These are phyloP conservation scores for Agaricus blazei DNA, from an alignment of 768 basidiomycete genomes.

Conservation along the genomic window DNA sequence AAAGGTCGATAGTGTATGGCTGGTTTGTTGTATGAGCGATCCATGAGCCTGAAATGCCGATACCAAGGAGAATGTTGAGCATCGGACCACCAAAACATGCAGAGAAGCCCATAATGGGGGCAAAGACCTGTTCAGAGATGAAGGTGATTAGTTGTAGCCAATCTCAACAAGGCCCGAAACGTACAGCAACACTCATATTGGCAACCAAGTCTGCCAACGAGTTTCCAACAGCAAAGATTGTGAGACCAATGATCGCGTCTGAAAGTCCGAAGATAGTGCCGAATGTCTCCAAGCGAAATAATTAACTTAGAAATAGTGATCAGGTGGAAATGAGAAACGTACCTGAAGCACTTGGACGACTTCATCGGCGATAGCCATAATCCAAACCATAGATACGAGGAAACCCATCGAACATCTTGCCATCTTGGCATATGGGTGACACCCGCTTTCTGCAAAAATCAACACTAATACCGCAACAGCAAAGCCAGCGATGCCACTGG, in stretches of 20 bases:
- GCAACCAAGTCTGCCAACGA: slow-evolving; percentile 96
- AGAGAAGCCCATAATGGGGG: slow-evolving; percentile 91
- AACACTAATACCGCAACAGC: slow-evolving; percentile 50
- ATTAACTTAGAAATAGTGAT: not conserved
- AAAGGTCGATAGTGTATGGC: slow-evolving; percentile 74
- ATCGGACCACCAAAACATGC: slow-evolving; percentile 93
- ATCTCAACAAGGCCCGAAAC: slow-evolving; percentile 17
- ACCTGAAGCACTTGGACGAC: slow-evolving; percentile 90
- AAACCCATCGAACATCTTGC: slow-evolving; percentile 89
- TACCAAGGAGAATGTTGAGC: slow-evolving; percentile 86
- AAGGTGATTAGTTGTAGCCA: not conserved
- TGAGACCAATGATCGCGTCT: slow-evolving; percentile 94
- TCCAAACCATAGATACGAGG: slow-evolving; percentile 89
- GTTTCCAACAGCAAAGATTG: slow-evolving; percentile 95
- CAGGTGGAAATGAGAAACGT: slow-evolving; percentile 12
- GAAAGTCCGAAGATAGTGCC: slow-evolving; percentile 94
- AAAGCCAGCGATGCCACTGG: slow-evolving; percentile 49
- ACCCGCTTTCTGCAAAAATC: slow-evolving; percentile 55
- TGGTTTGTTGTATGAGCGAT: slow-evolving; percentile 60
- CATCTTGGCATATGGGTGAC: slow-evolving; percentile 52
- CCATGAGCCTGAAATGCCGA: slow-evolving; percentile 89
- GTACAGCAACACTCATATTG: slow-evolving; percentile 89
- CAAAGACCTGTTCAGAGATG: slow-evolving; percentile 53
- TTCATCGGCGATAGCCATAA: slow-evolving; percentile 97
- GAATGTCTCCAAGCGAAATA: slow-evolving; percentile 57